Percentiles rank a stretch among this genome's conserved stretches.
Evolutionary conservation across 306 rosid species (phyloP).

Genomic region (Betula pendula): DNA sequence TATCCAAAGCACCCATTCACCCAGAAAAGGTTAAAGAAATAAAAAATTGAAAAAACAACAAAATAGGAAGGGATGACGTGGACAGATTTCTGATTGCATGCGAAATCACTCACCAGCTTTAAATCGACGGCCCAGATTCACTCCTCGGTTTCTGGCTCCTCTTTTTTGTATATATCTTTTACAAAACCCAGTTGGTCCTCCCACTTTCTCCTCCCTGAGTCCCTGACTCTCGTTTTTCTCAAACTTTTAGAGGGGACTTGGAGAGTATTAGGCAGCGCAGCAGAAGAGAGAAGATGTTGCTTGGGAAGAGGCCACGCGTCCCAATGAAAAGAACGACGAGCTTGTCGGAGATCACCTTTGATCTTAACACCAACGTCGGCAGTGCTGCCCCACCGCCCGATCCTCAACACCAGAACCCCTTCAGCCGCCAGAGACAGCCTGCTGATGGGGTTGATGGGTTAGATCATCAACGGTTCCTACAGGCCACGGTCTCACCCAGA

Average conservation of each 20-base stretch:
- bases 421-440: background rate
- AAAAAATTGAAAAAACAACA: background rate
- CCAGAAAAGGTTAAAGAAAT: background rate
- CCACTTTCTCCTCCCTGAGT: slow-evolving; percentile 11
- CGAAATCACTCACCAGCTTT: slow-evolving; percentile 10
- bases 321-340: slow-evolving; percentile 85
- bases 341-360: slow-evolving; percentile 73
- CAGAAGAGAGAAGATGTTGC: slow-evolving; percentile 43
- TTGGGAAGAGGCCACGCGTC: slow-evolving; percentile 83
- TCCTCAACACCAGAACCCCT: slow-evolving; percentile 25
- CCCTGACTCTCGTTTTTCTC: slow-evolving; percentile 1
- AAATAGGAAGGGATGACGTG: slow-evolving; percentile 39
- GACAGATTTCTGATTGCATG: slow-evolving; percentile 29
- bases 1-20: slow-evolving; percentile 45
- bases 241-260: background rate
- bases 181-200: background rate
- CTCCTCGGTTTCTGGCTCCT: slow-evolving; percentile 56
- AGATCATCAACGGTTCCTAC: slow-evolving; percentile 37
- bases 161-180: slow-evolving; percentile 45
- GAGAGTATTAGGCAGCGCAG: background rate
- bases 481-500: slow-evolving; percentile 41
- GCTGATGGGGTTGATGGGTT: slow-evolving; percentile 29
- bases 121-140: slow-evolving; percentile 55
- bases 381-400: slow-evolving; percentile 27
- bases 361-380: slow-evolving; percentile 43